phyloP scores from a whole-genome alignment of 352 stramenopile genomes.

The Halophytophthora polymorphica region DNA sequence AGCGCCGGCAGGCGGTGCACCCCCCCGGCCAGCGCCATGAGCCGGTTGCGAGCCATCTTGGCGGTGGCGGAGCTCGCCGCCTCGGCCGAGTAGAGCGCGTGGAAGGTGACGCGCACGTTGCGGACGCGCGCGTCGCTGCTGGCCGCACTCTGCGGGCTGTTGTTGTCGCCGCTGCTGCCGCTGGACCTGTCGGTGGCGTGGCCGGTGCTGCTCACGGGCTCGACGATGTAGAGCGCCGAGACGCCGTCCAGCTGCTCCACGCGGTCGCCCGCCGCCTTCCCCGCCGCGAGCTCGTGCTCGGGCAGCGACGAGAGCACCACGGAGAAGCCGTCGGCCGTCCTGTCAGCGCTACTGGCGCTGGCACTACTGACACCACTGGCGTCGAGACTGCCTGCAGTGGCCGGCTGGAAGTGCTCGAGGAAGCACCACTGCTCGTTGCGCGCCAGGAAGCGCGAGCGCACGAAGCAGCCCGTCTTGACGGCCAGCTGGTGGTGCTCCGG shows the following conservation, averaged over 20 bases:
- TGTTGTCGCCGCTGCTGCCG: slow-evolving; percentile 7
- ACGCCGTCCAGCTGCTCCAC: slow-evolving; percentile 42
- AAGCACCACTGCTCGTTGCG: slow-evolving; percentile 52
- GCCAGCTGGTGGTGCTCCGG: slow-evolving; percentile 23
- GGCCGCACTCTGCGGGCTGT: neutral
- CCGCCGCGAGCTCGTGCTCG: slow-evolving; percentile 25
- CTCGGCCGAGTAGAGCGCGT: slow-evolving; percentile 12
- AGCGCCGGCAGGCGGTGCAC: slow-evolving; percentile 27
- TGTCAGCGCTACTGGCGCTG: slow-evolving; percentile 4
- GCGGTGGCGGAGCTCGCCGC: slow-evolving; percentile 6
- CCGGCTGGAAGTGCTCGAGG: slow-evolving; percentile 39
- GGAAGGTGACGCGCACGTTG: slow-evolving; percentile 34
- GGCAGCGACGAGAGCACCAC: slow-evolving; percentile 26
- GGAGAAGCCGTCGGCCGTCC: slow-evolving; percentile 25
- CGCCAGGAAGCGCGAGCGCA: slow-evolving; percentile 27
- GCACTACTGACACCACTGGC: too few relatives aligned
- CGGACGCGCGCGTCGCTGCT: neutral
- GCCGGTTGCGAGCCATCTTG: slow-evolving; percentile 24
- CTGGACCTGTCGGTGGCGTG: slow-evolving; percentile 5
- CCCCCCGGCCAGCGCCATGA: slow-evolving; percentile 23
- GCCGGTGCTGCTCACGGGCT: slow-evolving; percentile 24
- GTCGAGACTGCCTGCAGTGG: neutral
- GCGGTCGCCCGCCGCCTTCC: slow-evolving; percentile 26
- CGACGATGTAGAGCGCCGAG: slow-evolving; percentile 29
- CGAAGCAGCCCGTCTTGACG: slow-evolving; percentile 43